Conservation (phyloP, 371 early-diverging fungal genomes). For the Syncephalastrum sp. region DNA sequence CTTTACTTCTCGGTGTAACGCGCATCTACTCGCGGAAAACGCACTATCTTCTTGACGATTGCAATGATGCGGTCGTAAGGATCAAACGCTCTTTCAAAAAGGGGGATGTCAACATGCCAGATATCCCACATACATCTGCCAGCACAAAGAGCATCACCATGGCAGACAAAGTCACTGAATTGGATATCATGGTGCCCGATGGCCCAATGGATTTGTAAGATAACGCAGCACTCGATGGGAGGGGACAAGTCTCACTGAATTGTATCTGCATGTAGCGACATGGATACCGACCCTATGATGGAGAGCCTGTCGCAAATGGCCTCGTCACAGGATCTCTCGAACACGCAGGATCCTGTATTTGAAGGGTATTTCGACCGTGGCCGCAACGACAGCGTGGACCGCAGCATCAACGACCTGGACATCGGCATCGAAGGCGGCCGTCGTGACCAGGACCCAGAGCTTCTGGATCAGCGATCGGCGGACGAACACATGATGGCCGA, state of each 20-base stretch:
- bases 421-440: slow-evolving; percentile 30
- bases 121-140: slow-evolving; percentile 69
- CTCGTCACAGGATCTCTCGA: slow-evolving; percentile 20
- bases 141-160: slow-evolving; percentile 83
- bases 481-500: slow-evolving; percentile 24
- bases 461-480: slow-evolving; percentile 26
- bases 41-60: slow-evolving; percentile 95
- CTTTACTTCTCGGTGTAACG: slow-evolving; percentile 94
- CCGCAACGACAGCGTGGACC: too few relatives aligned
- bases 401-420: slow-evolving; percentile 20
- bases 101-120: slow-evolving; percentile 85
- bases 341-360: too few relatives aligned
- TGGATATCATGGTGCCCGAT: slow-evolving; percentile 86
- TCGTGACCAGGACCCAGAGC: slow-evolving; percentile 42
- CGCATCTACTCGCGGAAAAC: slow-evolving; percentile 97
- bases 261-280: slow-evolving; percentile 5
- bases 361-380: too few relatives aligned
- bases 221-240: slow-evolving; percentile 38
- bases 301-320: slow-evolving; percentile 28
- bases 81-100: slow-evolving; percentile 91
- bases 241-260: not conserved
- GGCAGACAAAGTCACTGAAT: slow-evolving; percentile 84
- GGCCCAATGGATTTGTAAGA: slow-evolving; percentile 28
- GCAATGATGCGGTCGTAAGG: slow-evolving; percentile 93
- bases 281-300: slow-evolving; percentile 27